Conservation (phyloP, 441 rosid genomes). For the Arabidopsis hybrid region DNA sequence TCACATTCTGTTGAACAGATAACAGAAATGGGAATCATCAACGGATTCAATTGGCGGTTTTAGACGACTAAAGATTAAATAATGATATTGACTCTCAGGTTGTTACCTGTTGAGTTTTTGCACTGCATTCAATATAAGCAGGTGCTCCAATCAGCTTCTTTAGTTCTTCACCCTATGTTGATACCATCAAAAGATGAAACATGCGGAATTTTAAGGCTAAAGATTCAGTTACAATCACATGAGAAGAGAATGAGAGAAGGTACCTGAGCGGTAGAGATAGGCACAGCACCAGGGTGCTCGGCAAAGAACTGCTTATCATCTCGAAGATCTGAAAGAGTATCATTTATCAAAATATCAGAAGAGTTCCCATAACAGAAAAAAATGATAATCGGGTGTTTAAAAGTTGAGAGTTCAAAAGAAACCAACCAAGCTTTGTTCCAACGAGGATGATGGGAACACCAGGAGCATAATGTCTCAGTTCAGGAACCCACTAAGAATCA, state of each 20-base stretch:
- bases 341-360: neutral
- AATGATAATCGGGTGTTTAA: neutral
- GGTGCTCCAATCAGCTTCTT: slow-evolving; percentile 83
- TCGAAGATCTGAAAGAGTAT: slow-evolving; percentile 71
- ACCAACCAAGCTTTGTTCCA: slow-evolving; percentile 91
- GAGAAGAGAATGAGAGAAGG: slow-evolving; percentile 8
- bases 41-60: neutral
- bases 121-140: slow-evolving; percentile 88
- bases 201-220: neutral
- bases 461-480: slow-evolving; percentile 94
- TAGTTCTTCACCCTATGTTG: slow-evolving; percentile 80
- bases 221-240: neutral
- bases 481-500: slow-evolving; percentile 85
- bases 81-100: neutral
- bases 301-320: slow-evolving; percentile 79
- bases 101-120: slow-evolving; percentile 90
- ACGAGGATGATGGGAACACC: slow-evolving; percentile 91
- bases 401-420: slow-evolving; percentile 32
- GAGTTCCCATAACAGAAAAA: neutral
- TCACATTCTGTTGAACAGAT: slow-evolving; percentile 71
- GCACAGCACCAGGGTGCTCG: slow-evolving; percentile 90
- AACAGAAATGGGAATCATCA: slow-evolving; percentile 2
- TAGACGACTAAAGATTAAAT: neutral
- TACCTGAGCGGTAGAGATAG: slow-evolving; percentile 88
- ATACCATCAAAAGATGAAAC: slow-evolving; percentile 15